A percentile compares a stretch with the other conserved stretches of the same genome.
Evolutionary conservation across 257 asterid genomes (phyloP).

Genomic region (Catharanthus roseus): DNA sequence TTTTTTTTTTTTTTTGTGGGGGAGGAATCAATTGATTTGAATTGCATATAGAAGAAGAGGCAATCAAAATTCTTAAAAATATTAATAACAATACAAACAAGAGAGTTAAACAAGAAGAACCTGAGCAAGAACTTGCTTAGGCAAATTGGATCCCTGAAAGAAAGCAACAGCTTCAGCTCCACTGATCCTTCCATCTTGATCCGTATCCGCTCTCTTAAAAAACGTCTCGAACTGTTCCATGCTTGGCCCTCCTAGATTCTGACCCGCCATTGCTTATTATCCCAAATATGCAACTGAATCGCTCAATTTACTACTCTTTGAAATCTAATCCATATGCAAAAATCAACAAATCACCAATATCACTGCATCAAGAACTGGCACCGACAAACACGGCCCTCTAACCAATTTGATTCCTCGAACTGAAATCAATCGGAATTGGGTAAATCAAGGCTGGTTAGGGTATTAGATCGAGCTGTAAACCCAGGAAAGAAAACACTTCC

Average conservation of each 20-base stretch:
- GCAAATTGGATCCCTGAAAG: conserved; percentile 77
- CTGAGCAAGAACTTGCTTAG: conserved; percentile 79
- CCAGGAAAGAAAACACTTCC: background rate
- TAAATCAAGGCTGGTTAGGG: background rate
- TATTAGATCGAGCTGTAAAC: background rate
- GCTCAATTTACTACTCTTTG: background rate
- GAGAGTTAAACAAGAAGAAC: conserved; percentile 21
- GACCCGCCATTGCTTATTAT: conserved; percentile 36
- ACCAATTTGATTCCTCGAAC: conserved; percentile 1
- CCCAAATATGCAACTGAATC: conserved; percentile 1
- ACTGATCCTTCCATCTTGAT: conserved; percentile 90
- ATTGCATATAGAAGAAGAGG: background rate
- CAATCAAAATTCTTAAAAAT: no score
- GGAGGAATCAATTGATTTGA: background rate
- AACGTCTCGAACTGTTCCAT: conserved; percentile 80
- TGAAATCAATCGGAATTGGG: background rate
- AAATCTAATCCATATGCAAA: background rate
- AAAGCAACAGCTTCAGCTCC: conserved; percentile 86
- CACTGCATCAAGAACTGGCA: background rate
- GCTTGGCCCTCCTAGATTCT: conserved; percentile 28
- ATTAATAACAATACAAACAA: background rate
- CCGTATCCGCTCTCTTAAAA: conserved; percentile 85
- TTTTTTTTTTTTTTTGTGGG: background rate
- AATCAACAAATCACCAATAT: background rate
- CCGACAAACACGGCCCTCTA: background rate